Evolutionary conservation across 306 rosid species (phyloP).

Genomic region (Trifolium subterraneum): DNA sequence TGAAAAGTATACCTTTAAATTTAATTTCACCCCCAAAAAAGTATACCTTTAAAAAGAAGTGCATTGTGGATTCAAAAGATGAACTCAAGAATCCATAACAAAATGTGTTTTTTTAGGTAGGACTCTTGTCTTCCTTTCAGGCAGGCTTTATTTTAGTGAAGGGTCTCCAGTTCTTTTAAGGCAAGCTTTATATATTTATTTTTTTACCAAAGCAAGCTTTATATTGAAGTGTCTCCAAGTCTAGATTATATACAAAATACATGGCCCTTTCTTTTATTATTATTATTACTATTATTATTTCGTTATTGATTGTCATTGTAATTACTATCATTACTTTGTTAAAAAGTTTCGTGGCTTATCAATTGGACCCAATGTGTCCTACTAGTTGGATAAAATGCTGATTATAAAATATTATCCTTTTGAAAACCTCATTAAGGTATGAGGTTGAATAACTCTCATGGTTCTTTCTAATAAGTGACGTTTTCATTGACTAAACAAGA

Average conservation of each 20-base stretch:
- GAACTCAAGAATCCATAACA: slow-evolving; percentile 48
- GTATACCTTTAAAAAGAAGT: slow-evolving; percentile 38
- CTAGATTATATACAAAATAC: slow-evolving; percentile 22
- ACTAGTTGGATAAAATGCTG: slow-evolving; percentile 38
- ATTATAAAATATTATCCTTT: slow-evolving; percentile 39
- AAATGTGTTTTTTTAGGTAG: slow-evolving; percentile 53
- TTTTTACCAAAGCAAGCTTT: slow-evolving; percentile 40
- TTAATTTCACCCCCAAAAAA: too few relatives aligned
- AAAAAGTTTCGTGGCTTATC: slow-evolving; percentile 43
- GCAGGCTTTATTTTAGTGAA: slow-evolving; percentile 58
- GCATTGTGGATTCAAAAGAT: slow-evolving; percentile 56
- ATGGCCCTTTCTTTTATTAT: neutral
- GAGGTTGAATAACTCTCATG: neutral
- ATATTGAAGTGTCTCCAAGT: slow-evolving; percentile 45
- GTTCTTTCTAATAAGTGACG: slow-evolving; percentile 15
- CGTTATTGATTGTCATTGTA: neutral
- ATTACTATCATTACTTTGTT: neutral
- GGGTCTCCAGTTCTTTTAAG: slow-evolving; percentile 51
- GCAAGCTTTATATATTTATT: slow-evolving; percentile 49
- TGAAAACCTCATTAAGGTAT: neutral
- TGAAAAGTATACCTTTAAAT: slow-evolving; percentile 45
- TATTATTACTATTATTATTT: slow-evolving; percentile 1
- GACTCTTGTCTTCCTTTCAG: slow-evolving; percentile 62
- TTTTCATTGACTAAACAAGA: slow-evolving; percentile 21
- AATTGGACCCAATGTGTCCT: slow-evolving; percentile 39